These are phyloP conservation scores for Alternaria ventricosa DNA, from an alignment of 2,329 filamentous ascomycete species.

Conservation along the genomic window DNA sequence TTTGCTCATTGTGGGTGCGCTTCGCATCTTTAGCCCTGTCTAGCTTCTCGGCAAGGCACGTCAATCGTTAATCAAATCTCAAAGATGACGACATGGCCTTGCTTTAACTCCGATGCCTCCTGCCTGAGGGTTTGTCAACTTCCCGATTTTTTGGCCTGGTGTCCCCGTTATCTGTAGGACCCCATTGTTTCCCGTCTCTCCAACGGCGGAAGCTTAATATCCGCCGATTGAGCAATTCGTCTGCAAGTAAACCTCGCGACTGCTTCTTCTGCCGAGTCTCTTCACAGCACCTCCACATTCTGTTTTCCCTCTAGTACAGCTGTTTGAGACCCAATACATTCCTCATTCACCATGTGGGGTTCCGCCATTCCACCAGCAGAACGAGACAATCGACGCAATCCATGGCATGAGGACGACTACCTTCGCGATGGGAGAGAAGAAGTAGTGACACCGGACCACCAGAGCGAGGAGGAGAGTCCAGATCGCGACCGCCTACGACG, in stretches of 20 bases:
- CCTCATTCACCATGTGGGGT: conserved; percentile 30
- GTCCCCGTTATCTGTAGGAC: background rate
- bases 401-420: conserved; percentile 44
- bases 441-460: conserved; percentile 5
- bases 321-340: background rate
- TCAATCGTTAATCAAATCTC: conserved; percentile 14
- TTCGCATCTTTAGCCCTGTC: background rate
- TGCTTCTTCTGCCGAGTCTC: background rate
- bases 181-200: background rate
- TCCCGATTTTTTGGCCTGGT: conserved; percentile 2
- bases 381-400: conserved; percentile 37
- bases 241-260: background rate
- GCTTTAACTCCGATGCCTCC: conserved; percentile 24
- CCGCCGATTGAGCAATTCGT: background rate
- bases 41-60: conserved; percentile 10
- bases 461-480: conserved; percentile 28
- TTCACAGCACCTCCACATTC: background rate
- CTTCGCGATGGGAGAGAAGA: conserved; percentile 27
- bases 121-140: conserved; percentile 16
- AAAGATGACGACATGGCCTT: conserved; percentile 17
- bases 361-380: conserved; percentile 25
- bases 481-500: conserved; percentile 39
- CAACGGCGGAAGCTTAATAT: background rate
- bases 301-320: background rate
- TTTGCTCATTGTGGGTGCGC: background rate